These are phyloP conservation scores for Trichoderma asperelloides DNA, from an alignment of 495 filamentous ascomycete species.

Conservation along the genomic window DNA sequence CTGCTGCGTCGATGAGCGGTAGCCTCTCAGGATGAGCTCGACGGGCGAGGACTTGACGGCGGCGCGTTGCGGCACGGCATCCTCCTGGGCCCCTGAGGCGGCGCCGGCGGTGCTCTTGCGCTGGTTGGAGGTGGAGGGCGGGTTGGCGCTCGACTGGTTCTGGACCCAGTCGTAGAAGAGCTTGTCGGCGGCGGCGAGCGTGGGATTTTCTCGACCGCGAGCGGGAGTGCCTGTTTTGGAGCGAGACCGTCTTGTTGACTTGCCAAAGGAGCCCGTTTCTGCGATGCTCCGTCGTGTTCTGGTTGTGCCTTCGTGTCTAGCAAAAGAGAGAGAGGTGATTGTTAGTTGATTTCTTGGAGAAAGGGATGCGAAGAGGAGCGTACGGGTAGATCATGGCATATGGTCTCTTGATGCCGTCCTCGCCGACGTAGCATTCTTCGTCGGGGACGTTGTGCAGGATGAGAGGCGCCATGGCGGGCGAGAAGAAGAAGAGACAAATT, in stretches of 20 bases:
- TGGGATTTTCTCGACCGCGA: slow-evolving; percentile 44
- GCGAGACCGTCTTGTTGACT: slow-evolving; percentile 44
- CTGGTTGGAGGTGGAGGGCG: slow-evolving; percentile 11
- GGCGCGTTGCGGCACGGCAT: slow-evolving; percentile 15
- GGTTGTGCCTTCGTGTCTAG: slow-evolving; percentile 30
- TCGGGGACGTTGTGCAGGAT: slow-evolving; percentile 52
- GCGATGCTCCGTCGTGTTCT: slow-evolving; percentile 32
- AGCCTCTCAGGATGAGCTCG: slow-evolving; percentile 80
- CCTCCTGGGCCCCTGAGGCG: slow-evolving; percentile 15
- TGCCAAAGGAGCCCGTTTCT: slow-evolving; percentile 48
- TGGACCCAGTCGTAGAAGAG: slow-evolving; percentile 37
- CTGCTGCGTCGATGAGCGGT: slow-evolving; percentile 56
- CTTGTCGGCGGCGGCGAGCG: slow-evolving; percentile 42
- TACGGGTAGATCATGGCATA: slow-evolving; percentile 51
- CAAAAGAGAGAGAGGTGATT: neutral
- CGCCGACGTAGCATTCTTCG: slow-evolving; percentile 48
- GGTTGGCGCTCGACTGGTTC: slow-evolving; percentile 17
- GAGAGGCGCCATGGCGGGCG: slow-evolving; percentile 39
- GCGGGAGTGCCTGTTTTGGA: slow-evolving; percentile 43
- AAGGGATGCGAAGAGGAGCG: slow-evolving; percentile 14
- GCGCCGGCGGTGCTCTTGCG: slow-evolving; percentile 25
- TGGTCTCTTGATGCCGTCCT: slow-evolving; percentile 46
- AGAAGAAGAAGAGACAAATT: neutral
- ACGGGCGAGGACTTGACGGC: slow-evolving; percentile 43
- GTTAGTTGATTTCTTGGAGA: neutral